Conservation (phyloP, 305 asterid species). For the Solanum hybrid region DNA sequence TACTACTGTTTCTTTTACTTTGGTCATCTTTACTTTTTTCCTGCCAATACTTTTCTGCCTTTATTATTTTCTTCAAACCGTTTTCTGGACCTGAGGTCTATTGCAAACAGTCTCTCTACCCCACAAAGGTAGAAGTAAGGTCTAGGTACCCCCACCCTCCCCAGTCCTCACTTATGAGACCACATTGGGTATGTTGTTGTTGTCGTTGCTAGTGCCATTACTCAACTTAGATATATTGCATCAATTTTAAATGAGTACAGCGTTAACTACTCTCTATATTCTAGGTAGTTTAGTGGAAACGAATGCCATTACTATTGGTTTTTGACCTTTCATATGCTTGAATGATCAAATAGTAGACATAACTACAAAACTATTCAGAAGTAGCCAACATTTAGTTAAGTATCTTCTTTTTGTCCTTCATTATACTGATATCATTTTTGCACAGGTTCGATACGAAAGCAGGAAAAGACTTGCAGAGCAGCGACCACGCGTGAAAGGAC, state of each 20-base stretch:
- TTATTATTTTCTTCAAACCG: background rate
- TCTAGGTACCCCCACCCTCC: background rate
- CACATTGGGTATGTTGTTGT: background rate
- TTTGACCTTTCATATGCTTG: background rate
- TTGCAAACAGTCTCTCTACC: background rate
- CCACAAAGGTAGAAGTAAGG: background rate
- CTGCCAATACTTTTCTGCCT: background rate
- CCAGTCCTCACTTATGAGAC: background rate
- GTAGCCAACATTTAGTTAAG: background rate
- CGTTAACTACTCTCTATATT: background rate
- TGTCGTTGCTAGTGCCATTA: background rate
- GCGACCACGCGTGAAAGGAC: conserved; percentile 57
- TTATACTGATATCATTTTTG: background rate
- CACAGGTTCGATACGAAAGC: conserved; percentile 54
- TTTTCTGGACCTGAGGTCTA: background rate
- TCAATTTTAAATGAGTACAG: background rate
- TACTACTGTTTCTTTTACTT: background rate
- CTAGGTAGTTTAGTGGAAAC: background rate
- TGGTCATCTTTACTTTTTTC: background rate
- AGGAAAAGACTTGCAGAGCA: conserved; percentile 57
- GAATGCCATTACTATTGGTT: background rate
- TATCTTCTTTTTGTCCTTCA: background rate
- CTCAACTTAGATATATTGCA: background rate
- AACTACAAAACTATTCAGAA: background rate
- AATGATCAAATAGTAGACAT: background rate